A percentile compares a stretch with the other conserved stretches of the same genome.
Evolutionary conservation across 345 rosid species (phyloP).

Genomic region (Sisymbrium irio): DNA sequence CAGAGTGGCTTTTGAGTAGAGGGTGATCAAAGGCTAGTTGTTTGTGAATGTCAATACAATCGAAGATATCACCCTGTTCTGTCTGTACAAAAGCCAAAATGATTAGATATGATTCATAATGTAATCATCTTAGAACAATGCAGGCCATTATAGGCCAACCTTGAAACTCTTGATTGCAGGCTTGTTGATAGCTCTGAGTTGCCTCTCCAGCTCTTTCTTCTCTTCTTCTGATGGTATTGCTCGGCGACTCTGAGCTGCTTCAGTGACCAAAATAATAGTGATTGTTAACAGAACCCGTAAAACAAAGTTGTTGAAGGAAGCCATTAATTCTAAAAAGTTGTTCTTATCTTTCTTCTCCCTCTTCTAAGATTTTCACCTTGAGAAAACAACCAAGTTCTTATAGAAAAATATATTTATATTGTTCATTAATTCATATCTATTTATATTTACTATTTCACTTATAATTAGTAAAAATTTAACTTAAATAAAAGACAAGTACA

Average conservation of each 20-base stretch:
- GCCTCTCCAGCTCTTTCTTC: constrained; percentile 17
- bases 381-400: not conserved
- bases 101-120: not conserved
- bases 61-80: constrained; percentile 21
- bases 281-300: not conserved
- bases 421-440: too few relatives aligned
- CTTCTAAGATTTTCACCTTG: too few relatives aligned
- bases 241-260: not conserved
- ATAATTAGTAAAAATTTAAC: too few relatives aligned
- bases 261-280: not conserved
- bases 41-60: constrained; percentile 31
- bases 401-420: not conserved
- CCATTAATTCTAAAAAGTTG: not conserved
- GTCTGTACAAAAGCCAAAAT: constrained; percentile 9
- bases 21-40: constrained; percentile 32
- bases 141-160: not conserved
- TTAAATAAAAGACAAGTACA: too few relatives aligned
- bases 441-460: too few relatives aligned
- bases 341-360: not conserved
- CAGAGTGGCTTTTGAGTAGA: constrained; percentile 2
- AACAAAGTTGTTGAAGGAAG: not conserved
- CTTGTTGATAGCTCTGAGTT: constrained; percentile 26
- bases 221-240: constrained; percentile 5
- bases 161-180: constrained; percentile 22
- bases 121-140: not conserved